These are phyloP conservation scores for Cladophialophora carrionii DNA, from an alignment of 2,329 filamentous ascomycete genomes.

Conservation along the genomic window DNA sequence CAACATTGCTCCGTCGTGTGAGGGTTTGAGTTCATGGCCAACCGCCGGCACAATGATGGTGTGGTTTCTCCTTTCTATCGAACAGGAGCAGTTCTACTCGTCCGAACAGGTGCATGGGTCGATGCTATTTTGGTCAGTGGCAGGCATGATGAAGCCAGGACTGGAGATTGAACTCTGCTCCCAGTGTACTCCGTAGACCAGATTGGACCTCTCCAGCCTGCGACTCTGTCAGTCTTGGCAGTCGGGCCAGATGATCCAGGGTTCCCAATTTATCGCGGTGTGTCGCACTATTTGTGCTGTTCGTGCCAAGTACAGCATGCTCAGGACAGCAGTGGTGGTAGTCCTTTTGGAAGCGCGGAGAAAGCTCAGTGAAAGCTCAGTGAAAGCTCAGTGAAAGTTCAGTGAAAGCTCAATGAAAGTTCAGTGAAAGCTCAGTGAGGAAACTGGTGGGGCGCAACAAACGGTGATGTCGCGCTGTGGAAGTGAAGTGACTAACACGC, in stretches of 20 bases:
- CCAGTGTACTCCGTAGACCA: neutral
- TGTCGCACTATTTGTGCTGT: neutral
- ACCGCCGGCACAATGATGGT: neutral
- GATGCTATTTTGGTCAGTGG: neutral
- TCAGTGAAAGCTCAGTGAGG: neutral
- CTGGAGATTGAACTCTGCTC: neutral
- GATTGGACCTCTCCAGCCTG: neutral
- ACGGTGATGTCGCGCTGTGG: slow-evolving; percentile 1
- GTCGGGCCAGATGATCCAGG: neutral
- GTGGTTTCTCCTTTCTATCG: neutral
- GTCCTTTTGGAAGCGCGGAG: neutral
- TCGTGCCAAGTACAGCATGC: no score
- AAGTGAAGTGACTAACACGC: neutral
- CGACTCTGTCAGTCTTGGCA: neutral
- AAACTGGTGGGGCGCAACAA: neutral
- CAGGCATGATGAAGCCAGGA: neutral
- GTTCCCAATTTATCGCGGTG: neutral
- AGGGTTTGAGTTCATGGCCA: neutral
- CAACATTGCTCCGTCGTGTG: neutral
- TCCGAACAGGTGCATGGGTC: neutral
- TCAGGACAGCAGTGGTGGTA: no score
- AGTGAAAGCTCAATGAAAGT: no score
- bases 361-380: no score
- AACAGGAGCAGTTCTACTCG: neutral
- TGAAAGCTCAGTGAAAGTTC: no score